phyloP scores from a whole-genome alignment of 2,329 filamentous ascomycete species.

The Emmonsiellopsis sp. region DNA sequence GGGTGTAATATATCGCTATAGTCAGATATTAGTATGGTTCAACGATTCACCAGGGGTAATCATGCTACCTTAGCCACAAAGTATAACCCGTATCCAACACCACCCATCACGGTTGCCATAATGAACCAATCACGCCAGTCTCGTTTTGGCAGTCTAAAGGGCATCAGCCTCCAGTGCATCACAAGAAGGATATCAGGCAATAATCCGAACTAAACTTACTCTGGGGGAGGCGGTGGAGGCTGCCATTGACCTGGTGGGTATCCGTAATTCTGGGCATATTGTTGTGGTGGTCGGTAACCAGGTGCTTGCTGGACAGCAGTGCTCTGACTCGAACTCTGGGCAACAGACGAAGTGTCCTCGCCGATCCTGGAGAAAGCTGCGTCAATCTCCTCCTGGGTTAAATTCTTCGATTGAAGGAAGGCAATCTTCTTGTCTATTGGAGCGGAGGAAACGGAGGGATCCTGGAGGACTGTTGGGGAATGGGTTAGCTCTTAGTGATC shows the following conservation, averaged over 20 bases:
- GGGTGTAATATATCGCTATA: conserved; percentile 77
- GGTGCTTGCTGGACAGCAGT: conserved; percentile 36
- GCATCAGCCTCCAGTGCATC: neutral
- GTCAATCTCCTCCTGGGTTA: conserved; percentile 92
- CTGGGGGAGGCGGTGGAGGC: conserved; percentile 42
- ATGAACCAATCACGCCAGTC: conserved; percentile 99
- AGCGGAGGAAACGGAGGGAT: conserved; percentile 80
- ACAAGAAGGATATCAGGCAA: neutral
- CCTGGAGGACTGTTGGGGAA: conserved; percentile 65
- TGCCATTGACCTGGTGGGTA: conserved; percentile 45
- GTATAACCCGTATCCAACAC: conserved; percentile 82
- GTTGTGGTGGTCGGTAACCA: conserved; percentile 30
- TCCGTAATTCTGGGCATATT: conserved; percentile 35
- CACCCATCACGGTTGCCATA: conserved; percentile 91
- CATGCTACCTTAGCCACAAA: conserved; percentile 66
- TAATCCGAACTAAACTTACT: conserved; percentile 29
- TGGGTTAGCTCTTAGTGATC: neutral
- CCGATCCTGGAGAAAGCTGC: conserved; percentile 65
- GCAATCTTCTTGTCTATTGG: conserved; percentile 88
- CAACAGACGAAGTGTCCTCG: conserved; percentile 36
- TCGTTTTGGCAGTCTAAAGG: conserved; percentile 54
- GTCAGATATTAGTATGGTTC: conserved; percentile 4
- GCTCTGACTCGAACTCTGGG: conserved; percentile 35
- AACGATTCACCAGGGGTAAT: neutral
- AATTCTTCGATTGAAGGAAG: conserved; percentile 91